Percentiles rank a stretch among this genome's conserved stretches.
Evolutionary conservation across 164 flowering plant genomes (phyloP).

Genomic region (Nelumbo lutea): DNA sequence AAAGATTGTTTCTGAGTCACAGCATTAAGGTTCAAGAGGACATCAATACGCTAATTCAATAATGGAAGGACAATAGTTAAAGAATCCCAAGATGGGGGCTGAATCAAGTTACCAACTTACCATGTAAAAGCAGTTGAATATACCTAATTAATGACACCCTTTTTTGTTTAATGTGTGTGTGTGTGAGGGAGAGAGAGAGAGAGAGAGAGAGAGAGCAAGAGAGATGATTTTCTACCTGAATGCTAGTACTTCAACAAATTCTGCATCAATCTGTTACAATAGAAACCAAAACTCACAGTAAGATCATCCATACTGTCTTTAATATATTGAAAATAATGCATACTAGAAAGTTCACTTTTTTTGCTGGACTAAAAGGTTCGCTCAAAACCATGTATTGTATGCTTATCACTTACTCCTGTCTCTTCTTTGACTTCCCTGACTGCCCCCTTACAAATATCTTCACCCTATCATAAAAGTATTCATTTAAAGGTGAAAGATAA

Average conservation of each 20-base stretch:
- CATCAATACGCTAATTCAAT: too few relatives aligned
- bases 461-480: constrained; percentile 27
- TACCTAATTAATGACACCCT: not conserved
- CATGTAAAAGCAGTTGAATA: not conserved
- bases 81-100: not conserved
- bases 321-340: not conserved
- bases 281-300: not conserved
- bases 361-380: not conserved
- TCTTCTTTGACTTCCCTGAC: constrained; percentile 81
- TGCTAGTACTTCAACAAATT: constrained; percentile 72
- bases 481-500: constrained; percentile 4
- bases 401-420: constrained; percentile 57
- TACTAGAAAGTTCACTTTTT: too few relatives aligned
- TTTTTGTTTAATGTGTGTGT: not conserved
- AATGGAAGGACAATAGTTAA: not conserved
- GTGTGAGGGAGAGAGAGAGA: not conserved
- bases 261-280: constrained; percentile 56
- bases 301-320: not conserved
- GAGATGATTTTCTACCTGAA: constrained; percentile 45
- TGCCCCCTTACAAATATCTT: constrained; percentile 47
- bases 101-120: not conserved
- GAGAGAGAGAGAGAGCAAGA: not conserved
- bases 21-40: too few relatives aligned
- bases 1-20: too few relatives aligned
- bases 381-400: not conserved